Evolutionary conservation across 495 filamentous ascomycete genomes (phyloP).

Genomic region (Hypoxylon crocopeplum): DNA sequence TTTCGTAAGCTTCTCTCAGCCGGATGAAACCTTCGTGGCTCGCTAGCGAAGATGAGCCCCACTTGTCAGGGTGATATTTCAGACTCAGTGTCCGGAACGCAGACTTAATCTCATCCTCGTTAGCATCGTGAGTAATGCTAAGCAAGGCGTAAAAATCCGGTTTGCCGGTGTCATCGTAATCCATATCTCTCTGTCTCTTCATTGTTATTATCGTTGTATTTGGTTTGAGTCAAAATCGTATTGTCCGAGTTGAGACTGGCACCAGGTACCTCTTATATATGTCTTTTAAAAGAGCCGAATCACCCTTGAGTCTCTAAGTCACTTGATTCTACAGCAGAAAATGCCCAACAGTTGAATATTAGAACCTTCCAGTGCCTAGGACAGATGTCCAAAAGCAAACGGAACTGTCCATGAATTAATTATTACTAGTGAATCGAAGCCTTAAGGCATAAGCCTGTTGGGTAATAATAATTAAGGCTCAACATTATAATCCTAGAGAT

Average conservation of each 20-base stretch:
- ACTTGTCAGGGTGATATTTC: conserved; percentile 8
- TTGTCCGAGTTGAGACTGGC: background rate
- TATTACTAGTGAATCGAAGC: too few relatives aligned
- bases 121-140: background rate
- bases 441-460: too few relatives aligned
- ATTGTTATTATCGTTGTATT: background rate
- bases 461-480: too few relatives aligned
- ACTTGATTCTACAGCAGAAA: too few relatives aligned
- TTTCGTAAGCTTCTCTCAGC: conserved; percentile 10
- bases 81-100: background rate
- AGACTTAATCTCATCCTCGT: background rate
- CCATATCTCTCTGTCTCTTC: background rate
- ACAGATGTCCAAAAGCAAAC: too few relatives aligned
- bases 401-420: too few relatives aligned
- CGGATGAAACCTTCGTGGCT: conserved; percentile 1
- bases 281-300: background rate
- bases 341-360: too few relatives aligned
- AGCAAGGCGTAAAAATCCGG: conserved; percentile 11
- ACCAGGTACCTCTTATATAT: background rate
- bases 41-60: background rate
- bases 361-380: too few relatives aligned
- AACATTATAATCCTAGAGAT: too few relatives aligned
- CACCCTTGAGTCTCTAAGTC: too few relatives aligned
- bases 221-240: background rate
- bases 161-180: background rate